Evolutionary conservation across 208 protist genomes (phyloP).

Genomic region (Hexamita inflata): DNA sequence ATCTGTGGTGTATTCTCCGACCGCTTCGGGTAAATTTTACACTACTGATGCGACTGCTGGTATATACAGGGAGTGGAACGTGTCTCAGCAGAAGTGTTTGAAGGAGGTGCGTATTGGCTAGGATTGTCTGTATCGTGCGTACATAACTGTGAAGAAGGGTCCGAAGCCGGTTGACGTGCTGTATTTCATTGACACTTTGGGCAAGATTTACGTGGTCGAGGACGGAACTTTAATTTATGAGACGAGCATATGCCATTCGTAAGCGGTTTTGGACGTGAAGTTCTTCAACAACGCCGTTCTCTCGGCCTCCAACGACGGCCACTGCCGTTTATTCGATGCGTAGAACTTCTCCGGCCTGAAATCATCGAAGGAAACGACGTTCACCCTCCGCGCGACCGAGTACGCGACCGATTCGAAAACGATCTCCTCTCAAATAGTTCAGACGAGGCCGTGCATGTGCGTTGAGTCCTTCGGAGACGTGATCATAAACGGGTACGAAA

Average conservation of each 20-base stretch:
- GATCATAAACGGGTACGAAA: neutral
- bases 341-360: neutral
- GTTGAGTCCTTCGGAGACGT: neutral
- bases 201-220: neutral
- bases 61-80: neutral
- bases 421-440: neutral
- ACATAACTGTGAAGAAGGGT: neutral
- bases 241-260: neutral
- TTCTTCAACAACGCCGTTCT: neutral
- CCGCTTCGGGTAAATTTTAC: neutral
- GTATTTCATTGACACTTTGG: neutral
- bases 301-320: neutral
- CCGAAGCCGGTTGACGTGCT: neutral
- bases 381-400: neutral
- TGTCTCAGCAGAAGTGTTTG: neutral
- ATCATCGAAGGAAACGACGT: neutral
- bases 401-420: neutral
- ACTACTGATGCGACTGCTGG: neutral
- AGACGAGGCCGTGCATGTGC: neutral
- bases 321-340: neutral
- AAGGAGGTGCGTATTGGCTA: neutral
- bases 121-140: neutral
- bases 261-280: neutral
- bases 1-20: neutral
- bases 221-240: neutral